phyloP scores from a whole-genome alignment of 352 stramenopile species.

The Blastocystis sp. region DNA sequence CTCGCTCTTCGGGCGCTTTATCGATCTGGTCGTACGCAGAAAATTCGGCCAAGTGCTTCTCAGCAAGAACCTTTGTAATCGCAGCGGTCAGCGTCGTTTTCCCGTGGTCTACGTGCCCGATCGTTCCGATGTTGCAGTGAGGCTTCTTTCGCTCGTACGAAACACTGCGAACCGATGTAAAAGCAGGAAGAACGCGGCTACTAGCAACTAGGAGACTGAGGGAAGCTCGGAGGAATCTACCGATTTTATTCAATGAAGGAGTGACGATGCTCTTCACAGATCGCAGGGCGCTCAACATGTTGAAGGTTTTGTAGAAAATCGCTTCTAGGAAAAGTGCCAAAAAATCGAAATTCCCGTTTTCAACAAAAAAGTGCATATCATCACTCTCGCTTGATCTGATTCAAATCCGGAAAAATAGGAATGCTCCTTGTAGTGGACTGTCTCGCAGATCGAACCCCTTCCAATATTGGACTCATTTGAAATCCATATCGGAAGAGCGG shows the following conservation, averaged over 20 bases:
- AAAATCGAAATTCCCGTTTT: neutral
- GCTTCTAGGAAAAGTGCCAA: neutral
- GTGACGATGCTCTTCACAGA: constrained; percentile 33
- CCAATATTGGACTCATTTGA: neutral
- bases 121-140: constrained; percentile 95
- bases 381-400: neutral
- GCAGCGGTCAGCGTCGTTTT: constrained; percentile 92
- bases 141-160: constrained; percentile 78
- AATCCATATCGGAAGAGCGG: neutral
- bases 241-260: neutral
- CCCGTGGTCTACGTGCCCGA: constrained; percentile 92
- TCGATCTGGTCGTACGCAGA: constrained; percentile 88
- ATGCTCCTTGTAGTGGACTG: constrained; percentile 1
- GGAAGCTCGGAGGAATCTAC: neutral
- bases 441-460: neutral
- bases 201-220: neutral
- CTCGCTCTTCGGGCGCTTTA: constrained; percentile 86
- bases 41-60: constrained; percentile 74
- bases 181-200: neutral
- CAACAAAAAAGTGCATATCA: neutral
- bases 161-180: neutral
- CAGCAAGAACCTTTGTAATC: constrained; percentile 84
- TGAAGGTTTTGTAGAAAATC: neutral
- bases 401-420: neutral
- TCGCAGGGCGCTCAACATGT: constrained; percentile 19